Base-by-base conservation (phyloP, 768 basidiomycete genomes). In the Boletus rubescentipes region DNA sequence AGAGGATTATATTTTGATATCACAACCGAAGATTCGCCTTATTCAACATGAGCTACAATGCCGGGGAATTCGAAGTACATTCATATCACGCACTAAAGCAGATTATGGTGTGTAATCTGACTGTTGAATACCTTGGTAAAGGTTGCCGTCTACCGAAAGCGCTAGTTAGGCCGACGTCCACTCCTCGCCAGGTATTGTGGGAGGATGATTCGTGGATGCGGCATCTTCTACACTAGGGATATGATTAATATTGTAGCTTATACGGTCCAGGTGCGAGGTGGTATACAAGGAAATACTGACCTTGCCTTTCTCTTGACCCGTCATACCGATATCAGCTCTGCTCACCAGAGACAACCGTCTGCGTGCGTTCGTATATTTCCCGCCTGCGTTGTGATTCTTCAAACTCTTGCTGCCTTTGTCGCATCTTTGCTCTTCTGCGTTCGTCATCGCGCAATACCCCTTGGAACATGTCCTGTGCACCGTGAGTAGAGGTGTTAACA, bases 371-470 rank as follows among this genome's bases (percentile, higher is more conserved):
- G 61, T 87, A 92, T 16, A 83, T 42, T 58, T 83, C 83, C 26
- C 86, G 79, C 64, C 83, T 91, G 60, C 75, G 74, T 56, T 75
- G 75, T 0, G 89, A 91, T 44, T 80, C 79, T 45, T 79, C 74
- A 21, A 86, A 70, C 0, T 83, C 87, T 54, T 77, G 80, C 67
- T 87, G 80, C 57, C 86, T 78, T 68, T 84, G 80, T 44, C 60
- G 77, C 80, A 81, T 81, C 72, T 93, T 93, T 64, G 85, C 81
- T 62, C 70, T 76, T 55, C 89, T 76, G 23, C 93, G 85, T 62
- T 85, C 89, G 64, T 98, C 95, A 66, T 97, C 94, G 47, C 85
- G 82, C 42, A 96, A 64, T 3, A 97, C 95, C 23, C 94, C 94
- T 66, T 87, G 78, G 66, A 90, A 96, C 94, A 97, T 97, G 29